Base-by-base conservation (phyloP, 306 rosid species). In the Quercus mongolica region DNA sequence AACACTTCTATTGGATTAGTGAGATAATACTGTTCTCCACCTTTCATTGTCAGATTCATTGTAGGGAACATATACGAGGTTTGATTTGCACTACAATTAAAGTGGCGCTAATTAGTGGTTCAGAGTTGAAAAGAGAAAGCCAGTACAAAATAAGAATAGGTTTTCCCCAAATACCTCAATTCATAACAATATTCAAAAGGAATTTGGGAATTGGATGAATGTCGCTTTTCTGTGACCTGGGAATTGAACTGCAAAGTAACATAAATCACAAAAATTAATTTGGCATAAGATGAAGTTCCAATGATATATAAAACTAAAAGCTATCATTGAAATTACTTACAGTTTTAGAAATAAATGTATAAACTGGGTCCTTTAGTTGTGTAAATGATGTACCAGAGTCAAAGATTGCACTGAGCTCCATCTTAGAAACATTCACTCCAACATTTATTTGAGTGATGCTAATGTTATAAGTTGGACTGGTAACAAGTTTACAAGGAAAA, bases 361-460 rank as follows among this genome's bases (percentile, higher is more conserved):
- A 93, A 76, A 87, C 90, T 1, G 98, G 96, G 69, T 93, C 92
- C 3, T 74, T 89, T 71, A 96, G 86, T 88, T 80, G 81, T 17
- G 99, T 89, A 79, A 87, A 96, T 1, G 98, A 91, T 80, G 94
- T 90, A 6, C 98, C 97, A 21, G 96, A 82, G 89, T 96, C 98
- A 74, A 89, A 93, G 79, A 91, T 88, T 33, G 96, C 92, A 78
- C 79, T 30, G 69, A 91, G 87, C 78, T 82, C 88, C 3, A 87
- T 75, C 83, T 93, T 80, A 26, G 83, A 20, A 61, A 28, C 79
- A 64, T 51, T 81, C 74, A 70, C 84, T 72, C 89, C 94, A 18
- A 90, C 74, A 69, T 46, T 79, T 84, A 96, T 81, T 80, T 91
- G 88, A 71, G 96, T 90, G 81, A 96, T 25, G 52, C 92, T 85